phyloP scores from a whole-genome alignment of 2,329 filamentous ascomycete genomes.

The Chaetomiaceae sp. region DNA sequence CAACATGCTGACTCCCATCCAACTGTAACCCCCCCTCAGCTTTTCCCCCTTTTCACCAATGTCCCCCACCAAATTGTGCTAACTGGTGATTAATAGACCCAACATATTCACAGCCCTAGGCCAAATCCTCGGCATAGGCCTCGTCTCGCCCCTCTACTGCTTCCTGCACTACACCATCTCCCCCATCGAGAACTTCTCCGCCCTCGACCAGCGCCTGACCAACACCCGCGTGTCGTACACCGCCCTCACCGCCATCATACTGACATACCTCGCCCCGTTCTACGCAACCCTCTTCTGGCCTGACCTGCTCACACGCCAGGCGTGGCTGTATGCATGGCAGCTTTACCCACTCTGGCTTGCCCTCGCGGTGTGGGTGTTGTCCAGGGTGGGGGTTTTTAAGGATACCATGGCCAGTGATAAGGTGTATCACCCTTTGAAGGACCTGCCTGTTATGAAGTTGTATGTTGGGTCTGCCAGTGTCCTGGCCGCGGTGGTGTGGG shows the following conservation, averaged over 20 bases:
- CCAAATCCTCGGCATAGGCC: slow-evolving; percentile 18
- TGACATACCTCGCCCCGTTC: slow-evolving; percentile 16
- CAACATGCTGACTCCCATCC: slow-evolving; percentile 15
- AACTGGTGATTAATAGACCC: too few species aligned
- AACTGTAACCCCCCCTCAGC: slow-evolving; percentile 6
- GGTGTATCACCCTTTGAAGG: background rate
- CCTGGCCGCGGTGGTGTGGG: slow-evolving; percentile 12
- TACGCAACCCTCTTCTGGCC: slow-evolving; percentile 8
- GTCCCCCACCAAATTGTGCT: too few species aligned
- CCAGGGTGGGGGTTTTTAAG: background rate
- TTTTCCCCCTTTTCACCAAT: background rate
- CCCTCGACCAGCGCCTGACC: slow-evolving; percentile 21
- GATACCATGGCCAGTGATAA: slow-evolving; percentile 16
- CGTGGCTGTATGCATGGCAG: slow-evolving; percentile 16
- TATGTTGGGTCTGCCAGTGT: slow-evolving; percentile 8
- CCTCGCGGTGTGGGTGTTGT: background rate
- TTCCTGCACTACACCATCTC: slow-evolving; percentile 20
- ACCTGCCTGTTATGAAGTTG: slow-evolving; percentile 13
- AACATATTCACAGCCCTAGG: slow-evolving; percentile 14
- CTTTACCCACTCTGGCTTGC: slow-evolving; percentile 16
- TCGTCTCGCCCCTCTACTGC: slow-evolving; percentile 17
- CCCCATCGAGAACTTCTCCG: slow-evolving; percentile 18
- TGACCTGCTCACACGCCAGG: slow-evolving; percentile 1
- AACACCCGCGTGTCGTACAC: slow-evolving; percentile 1
- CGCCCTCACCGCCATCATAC: slow-evolving; percentile 13